These are phyloP conservation scores for Penicillium brasilianum DNA, from an alignment of 2,329 filamentous ascomycete genomes.

Conservation along the genomic window DNA sequence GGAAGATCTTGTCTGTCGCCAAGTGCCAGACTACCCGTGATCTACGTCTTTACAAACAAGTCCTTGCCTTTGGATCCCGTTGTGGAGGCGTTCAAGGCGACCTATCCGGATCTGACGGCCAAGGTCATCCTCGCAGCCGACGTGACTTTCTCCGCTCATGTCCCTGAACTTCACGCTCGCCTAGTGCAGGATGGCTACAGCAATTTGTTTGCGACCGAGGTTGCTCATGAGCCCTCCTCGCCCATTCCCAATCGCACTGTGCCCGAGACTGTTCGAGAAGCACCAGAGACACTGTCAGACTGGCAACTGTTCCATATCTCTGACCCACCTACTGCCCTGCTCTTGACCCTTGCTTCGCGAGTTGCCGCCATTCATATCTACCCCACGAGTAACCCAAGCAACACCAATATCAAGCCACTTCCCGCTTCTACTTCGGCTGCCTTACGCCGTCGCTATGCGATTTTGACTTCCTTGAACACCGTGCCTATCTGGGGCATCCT, in stretches of 20 bases:
- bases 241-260: conserved; percentile 82
- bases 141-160: conserved; percentile 80
- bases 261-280: conserved; percentile 55
- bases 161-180: conserved; percentile 61
- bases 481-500: conserved; percentile 89
- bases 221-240: conserved; percentile 79
- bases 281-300: conserved; percentile 59
- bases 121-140: conserved; percentile 86
- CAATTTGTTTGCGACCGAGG: conserved; percentile 69
- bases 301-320: conserved; percentile 86
- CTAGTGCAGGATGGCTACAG: conserved; percentile 71
- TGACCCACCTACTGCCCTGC: conserved; percentile 77
- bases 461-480: conserved; percentile 78
- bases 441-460: conserved; percentile 85
- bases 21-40: conserved; percentile 81
- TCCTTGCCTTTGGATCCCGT: conserved; percentile 67
- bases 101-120: conserved; percentile 67
- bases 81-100: conserved; percentile 66
- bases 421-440: conserved; percentile 59
- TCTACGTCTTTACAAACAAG: conserved; percentile 86
- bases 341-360: conserved; percentile 84
- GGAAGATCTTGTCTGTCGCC: conserved; percentile 90
- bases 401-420: conserved; percentile 45
- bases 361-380: conserved; percentile 80
- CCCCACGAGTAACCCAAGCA: conserved; percentile 56